Percentiles rank a stretch among this genome's conserved stretches.
Evolutionary conservation across 768 basidiomycete species (phyloP).

Genomic region (Tulasnella calospora): DNA sequence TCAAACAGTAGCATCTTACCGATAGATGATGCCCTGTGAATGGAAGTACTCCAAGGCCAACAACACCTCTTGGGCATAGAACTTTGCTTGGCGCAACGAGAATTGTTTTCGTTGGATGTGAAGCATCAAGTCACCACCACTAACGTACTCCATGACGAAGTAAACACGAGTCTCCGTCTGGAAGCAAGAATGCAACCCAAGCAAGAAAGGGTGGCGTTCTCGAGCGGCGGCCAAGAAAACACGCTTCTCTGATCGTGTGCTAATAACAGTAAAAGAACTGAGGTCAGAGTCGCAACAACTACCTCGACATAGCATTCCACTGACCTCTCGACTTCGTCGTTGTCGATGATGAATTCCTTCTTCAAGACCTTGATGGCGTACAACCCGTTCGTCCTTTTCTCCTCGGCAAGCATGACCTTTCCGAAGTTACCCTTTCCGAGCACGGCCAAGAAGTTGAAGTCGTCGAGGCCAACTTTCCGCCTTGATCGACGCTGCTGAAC

Average conservation of each 20-base stretch:
- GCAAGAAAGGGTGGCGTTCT: slow-evolving; percentile 94
- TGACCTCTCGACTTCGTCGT: slow-evolving; percentile 98
- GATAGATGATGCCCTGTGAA: slow-evolving; percentile 96
- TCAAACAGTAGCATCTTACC: slow-evolving; percentile 47
- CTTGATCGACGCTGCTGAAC: slow-evolving; percentile 34
- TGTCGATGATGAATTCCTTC: slow-evolving; percentile 99
- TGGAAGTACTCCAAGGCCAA: slow-evolving; percentile 98
- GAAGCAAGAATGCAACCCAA: slow-evolving; percentile 97
- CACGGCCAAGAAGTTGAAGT: slow-evolving; percentile 98
- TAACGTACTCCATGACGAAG: slow-evolving; percentile 99
- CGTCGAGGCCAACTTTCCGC: slow-evolving; percentile 91
- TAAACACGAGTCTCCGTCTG: slow-evolving; percentile 99
- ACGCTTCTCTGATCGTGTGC: slow-evolving; percentile 97
- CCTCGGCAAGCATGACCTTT: slow-evolving; percentile 99
- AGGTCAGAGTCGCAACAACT: background rate
- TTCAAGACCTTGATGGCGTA: slow-evolving; percentile 99
- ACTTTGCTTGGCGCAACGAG: slow-evolving; percentile 96
- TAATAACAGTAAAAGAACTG: slow-evolving; percentile 35
- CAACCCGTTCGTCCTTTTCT: slow-evolving; percentile 81
- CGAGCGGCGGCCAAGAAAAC: slow-evolving; percentile 96
- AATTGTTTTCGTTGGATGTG: slow-evolving; percentile 99
- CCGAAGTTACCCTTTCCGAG: slow-evolving; percentile 99
- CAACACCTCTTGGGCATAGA: slow-evolving; percentile 95
- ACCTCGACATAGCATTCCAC: slow-evolving; percentile 29
- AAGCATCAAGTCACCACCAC: slow-evolving; percentile 97